These are phyloP conservation scores for Lablab purpureus DNA, from an alignment of 306 rosid genomes.

Conservation along the genomic window DNA sequence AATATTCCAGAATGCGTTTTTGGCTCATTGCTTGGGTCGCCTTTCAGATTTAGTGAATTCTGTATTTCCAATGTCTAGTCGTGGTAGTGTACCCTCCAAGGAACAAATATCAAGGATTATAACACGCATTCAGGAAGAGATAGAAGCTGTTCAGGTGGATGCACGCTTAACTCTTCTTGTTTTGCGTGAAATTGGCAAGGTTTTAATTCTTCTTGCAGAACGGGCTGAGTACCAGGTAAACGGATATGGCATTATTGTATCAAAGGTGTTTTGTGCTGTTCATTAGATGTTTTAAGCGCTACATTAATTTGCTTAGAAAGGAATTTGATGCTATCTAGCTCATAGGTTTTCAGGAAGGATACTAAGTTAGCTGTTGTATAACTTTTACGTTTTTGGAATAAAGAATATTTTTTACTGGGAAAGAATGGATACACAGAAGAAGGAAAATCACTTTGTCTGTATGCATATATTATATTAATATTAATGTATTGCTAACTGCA, in stretches of 20 bases:
- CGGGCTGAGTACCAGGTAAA: conserved; percentile 93
- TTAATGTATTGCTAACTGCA: conserved; percentile 9
- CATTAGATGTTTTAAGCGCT: conserved; percentile 8
- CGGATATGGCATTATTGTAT: neutral
- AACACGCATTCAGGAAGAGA: conserved; percentile 92
- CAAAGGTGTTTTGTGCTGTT: conserved; percentile 22
- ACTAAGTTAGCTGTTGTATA: neutral
- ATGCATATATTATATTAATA: neutral
- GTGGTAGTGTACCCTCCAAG: conserved; percentile 94
- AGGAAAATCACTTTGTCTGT: conserved; percentile 24
- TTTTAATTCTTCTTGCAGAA: conserved; percentile 79
- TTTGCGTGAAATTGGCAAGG: conserved; percentile 96
- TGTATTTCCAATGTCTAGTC: conserved; percentile 91
- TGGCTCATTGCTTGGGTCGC: conserved; percentile 91
- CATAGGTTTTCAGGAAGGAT: conserved; percentile 19
- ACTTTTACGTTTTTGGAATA: neutral
- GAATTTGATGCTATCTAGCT: conserved; percentile 27
- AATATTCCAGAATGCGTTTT: conserved; percentile 92
- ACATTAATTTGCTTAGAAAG: conserved; percentile 26
- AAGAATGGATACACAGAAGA: neutral
- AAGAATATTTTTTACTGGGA: neutral
- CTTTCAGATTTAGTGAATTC: conserved; percentile 93
- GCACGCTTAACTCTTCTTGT: conserved; percentile 96
- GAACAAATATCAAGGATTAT: conserved; percentile 87
- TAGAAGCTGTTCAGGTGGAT: conserved; percentile 93